Evolutionary conservation across 2,329 filamentous ascomycete genomes (phyloP).

Genomic region (Fusarium sp.): DNA sequence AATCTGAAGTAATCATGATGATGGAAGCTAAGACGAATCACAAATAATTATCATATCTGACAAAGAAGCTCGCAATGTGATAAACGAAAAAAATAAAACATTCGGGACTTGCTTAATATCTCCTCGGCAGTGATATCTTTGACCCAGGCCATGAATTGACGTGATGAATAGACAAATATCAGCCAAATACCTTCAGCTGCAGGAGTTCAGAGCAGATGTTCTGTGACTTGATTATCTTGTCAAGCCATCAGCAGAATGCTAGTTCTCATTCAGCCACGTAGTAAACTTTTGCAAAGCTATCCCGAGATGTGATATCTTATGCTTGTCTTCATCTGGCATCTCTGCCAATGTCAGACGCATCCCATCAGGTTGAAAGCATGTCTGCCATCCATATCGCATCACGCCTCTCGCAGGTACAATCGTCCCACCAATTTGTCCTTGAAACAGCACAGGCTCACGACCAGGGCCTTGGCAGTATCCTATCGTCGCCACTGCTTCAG

Average conservation of each 20-base stretch:
- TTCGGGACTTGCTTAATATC: no score
- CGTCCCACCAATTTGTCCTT: background rate
- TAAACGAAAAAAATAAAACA: no score
- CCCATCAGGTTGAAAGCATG: background rate
- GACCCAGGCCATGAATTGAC: background rate
- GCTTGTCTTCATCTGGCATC: background rate
- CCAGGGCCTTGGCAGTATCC: background rate
- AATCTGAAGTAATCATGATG: no score
- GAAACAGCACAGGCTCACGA: background rate
- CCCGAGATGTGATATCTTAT: background rate
- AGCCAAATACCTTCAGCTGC: background rate
- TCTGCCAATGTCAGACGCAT: background rate
- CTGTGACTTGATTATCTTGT: no score
- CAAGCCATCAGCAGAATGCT: rapidly evolving
- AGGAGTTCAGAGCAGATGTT: rapidly evolving
- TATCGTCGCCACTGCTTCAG: background rate
- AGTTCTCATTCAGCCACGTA: background rate
- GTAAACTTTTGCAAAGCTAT: background rate
- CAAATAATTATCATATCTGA: background rate
- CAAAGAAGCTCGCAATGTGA: rapidly evolving
- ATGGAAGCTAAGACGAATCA: background rate
- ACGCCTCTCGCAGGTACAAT: background rate
- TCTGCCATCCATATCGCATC: background rate
- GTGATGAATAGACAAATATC: background rate
- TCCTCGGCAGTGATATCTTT: background rate